A percentile compares a stretch with the other conserved stretches of the same genome.
Evolutionary conservation across 192 early-diverging fungal genomes (phyloP).

Genomic region (Borealophlyctis nickersoniae): DNA sequence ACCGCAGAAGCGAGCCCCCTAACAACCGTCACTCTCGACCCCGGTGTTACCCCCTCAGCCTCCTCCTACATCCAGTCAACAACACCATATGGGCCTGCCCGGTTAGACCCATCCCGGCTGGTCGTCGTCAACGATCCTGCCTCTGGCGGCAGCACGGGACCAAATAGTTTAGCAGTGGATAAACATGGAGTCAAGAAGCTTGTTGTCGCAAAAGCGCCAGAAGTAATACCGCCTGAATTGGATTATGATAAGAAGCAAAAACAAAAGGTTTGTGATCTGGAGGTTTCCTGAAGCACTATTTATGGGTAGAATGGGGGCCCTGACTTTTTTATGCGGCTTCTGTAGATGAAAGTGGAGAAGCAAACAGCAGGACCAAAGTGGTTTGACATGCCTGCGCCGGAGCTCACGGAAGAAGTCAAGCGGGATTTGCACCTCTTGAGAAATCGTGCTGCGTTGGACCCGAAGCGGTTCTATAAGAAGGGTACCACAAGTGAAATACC

Average conservation of each 20-base stretch:
- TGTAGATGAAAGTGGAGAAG: conserved; percentile 15
- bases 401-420: conserved; percentile 84
- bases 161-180: neutral
- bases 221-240: conserved; percentile 23
- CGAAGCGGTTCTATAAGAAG: conserved; percentile 89
- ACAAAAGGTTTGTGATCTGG: conserved; percentile 27
- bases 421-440: conserved; percentile 86
- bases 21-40: conserved; percentile 17
- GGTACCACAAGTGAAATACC: conserved; percentile 67
- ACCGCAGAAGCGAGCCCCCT: too few relatives aligned
- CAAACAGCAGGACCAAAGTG: conserved; percentile 59
- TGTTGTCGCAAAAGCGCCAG: conserved; percentile 17
- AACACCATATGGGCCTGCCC: conserved; percentile 19
- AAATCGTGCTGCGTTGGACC: conserved; percentile 83
- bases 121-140: neutral
- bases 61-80: conserved; percentile 6
- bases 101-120: conserved; percentile 7
- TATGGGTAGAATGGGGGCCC: neutral
- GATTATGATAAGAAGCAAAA: conserved; percentile 32
- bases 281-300: neutral
- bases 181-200: conserved; percentile 17
- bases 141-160: neutral
- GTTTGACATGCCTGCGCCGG: conserved; percentile 87
- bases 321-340: neutral
- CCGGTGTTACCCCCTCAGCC: neutral